Evolutionary conservation across 139 green algal species (phyloP), one percentile per base, ranked within the genome.

Genomic region (Chlamydomonas schloesseri): DNA sequence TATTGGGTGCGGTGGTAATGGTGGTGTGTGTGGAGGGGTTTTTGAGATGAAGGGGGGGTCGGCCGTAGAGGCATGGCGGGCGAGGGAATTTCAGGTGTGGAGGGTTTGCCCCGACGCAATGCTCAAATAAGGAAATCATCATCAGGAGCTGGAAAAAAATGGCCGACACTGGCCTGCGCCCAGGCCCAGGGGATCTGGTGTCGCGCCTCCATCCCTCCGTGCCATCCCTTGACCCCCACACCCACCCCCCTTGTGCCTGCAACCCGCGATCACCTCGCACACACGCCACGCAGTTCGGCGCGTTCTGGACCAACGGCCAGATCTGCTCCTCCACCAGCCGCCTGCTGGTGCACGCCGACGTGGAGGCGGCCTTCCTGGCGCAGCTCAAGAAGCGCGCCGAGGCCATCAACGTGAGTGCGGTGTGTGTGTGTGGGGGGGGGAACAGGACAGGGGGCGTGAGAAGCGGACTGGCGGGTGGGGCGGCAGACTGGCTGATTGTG

Each of bases 241-340:
- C 42, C 42, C 42, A 50, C 42, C 42, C 42, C 6, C 42, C 42
- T 13, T 13, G 64, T 36, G 6, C 37, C 46, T 62, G 29, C 18
- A 23, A 3, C 23, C 71, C 11, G 36, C 26, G 21, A 77, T 42
- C 11, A 26, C 1, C 72, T 79, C n/a, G 11, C 72, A 13, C 34
- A 4, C 23, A 55, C 50, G 3, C 37, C 75, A 0, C 33, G 65
- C 89, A 92, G 92, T 98, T 98, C 90, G 96, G 96, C 17, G 77
- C 78, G 46, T 97, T 98, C 83, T 98, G 94, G 94, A 97, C 89
- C 83, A 94, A 90, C 62, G 96, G 95, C 1, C 96, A 98, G 91
- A 97, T 98, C 86, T 99, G 96, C 94, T 94, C 73, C 71, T 90
- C 95, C 72, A 98, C 96, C 28, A 96, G 91, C 13, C 94, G 96